phyloP scores from a whole-genome alignment of 345 rosid genomes.

The Xanthoceras sorbifolium region DNA sequence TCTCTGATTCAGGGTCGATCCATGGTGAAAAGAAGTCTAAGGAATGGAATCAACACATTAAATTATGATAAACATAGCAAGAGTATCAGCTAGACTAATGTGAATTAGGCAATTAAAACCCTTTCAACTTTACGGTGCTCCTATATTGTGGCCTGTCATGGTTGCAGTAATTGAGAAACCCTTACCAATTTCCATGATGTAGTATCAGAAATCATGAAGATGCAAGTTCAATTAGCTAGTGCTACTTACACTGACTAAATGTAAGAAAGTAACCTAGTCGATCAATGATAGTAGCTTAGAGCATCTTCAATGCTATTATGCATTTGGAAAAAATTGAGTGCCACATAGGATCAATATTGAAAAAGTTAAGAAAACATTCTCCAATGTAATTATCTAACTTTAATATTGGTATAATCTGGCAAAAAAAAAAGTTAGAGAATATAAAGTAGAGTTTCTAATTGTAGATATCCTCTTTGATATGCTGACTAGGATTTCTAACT shows the following conservation, averaged over 20 bases:
- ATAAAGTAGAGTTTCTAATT: too few species aligned
- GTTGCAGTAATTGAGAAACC: neutral
- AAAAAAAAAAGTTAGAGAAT: too few species aligned
- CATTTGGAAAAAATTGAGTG: too few species aligned
- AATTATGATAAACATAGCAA: neutral
- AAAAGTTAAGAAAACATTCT: too few species aligned
- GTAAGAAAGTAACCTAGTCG: neutral
- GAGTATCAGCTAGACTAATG: neutral
- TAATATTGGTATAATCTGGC: too few species aligned
- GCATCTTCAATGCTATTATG: too few species aligned
- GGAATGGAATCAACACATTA: neutral
- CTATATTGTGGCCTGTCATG: neutral
- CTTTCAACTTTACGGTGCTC: neutral
- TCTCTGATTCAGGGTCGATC: too few species aligned
- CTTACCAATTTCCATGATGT: neutral
- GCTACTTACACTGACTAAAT: neutral
- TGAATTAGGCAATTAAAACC: neutral
- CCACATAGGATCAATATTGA: too few species aligned
- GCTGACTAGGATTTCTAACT: too few species aligned
- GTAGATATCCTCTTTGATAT: too few species aligned
- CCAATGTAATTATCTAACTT: too few species aligned
- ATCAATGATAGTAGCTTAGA: neutral
- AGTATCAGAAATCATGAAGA: neutral
- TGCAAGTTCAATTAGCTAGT: neutral
- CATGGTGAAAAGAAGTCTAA: conserved; percentile 6